These are phyloP conservation scores for Hamigera avellanea DNA, from an alignment of 495 filamentous ascomycete species.

Conservation along the genomic window DNA sequence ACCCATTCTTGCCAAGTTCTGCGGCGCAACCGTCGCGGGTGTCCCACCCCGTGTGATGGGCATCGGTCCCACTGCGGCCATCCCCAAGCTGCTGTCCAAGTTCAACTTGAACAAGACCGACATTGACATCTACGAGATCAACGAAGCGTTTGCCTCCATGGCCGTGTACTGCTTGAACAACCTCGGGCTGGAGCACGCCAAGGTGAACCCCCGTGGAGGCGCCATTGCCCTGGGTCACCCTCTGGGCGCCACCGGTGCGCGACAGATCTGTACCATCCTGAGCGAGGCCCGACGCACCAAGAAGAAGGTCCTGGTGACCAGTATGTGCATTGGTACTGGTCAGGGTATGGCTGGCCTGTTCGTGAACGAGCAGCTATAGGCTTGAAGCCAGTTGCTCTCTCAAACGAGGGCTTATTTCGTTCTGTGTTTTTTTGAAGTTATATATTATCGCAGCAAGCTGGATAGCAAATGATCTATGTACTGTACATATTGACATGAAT, in stretches of 20 bases:
- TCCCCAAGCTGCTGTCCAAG: constrained; percentile 84
- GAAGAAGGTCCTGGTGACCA: constrained; percentile 74
- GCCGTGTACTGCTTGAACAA: constrained; percentile 81
- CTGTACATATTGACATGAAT: too few species aligned
- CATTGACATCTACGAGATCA: constrained; percentile 84
- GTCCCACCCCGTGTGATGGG: constrained; percentile 92
- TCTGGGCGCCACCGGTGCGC: constrained; percentile 65
- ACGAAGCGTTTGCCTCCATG: constrained; percentile 97
- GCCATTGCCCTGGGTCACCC: constrained; percentile 75
- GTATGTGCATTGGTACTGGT: constrained; percentile 80
- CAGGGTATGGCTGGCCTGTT: constrained; percentile 81
- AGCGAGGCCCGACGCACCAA: constrained; percentile 67
- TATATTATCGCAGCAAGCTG: too few species aligned
- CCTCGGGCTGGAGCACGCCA: constrained; percentile 64
- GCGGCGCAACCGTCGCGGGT: constrained; percentile 81
- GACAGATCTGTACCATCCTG: constrained; percentile 76
- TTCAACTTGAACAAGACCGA: constrained; percentile 70
- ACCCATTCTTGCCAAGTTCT: constrained; percentile 90
- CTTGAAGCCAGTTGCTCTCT: too few species aligned
- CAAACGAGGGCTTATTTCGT: too few species aligned
- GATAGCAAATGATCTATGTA: too few species aligned
- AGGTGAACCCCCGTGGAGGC: constrained; percentile 83
- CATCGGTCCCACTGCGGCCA: constrained; percentile 85
- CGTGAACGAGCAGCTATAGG: constrained; percentile 55
- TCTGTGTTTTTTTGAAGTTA: too few species aligned